Conservation (phyloP, 1,284 basidiomycete genomes). For the Apiotrichum laibachii region DNA sequence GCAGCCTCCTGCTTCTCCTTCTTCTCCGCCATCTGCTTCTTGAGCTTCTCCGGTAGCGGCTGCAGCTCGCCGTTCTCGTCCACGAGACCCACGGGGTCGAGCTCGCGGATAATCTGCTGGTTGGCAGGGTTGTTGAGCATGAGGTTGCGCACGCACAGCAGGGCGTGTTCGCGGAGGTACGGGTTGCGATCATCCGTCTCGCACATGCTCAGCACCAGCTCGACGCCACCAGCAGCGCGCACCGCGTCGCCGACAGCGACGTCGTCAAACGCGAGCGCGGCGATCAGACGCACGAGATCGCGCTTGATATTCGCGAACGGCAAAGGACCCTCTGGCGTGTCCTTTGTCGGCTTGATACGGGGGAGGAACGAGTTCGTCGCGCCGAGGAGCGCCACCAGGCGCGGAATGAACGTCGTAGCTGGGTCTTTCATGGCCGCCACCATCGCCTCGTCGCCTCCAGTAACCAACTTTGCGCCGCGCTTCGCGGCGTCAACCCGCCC, state of each 20-base stretch:
- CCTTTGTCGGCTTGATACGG: conserved; percentile 59
- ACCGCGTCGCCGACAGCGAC: conserved; percentile 68
- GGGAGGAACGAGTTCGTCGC: conserved; percentile 71
- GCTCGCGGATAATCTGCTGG: conserved; percentile 69
- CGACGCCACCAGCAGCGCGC: conserved; percentile 67
- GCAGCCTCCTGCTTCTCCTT: background rate
- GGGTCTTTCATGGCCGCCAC: conserved; percentile 28
- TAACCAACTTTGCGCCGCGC: background rate
- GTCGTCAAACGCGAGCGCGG: conserved; percentile 65
- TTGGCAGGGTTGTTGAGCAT: conserved; percentile 72
- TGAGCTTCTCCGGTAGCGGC: conserved; percentile 51
- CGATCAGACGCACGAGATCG: conserved; percentile 73
- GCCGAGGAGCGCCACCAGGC: conserved; percentile 64
- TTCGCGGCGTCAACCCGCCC: conserved; percentile 5
- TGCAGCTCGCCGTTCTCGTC: conserved; percentile 61
- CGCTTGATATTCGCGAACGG: conserved; percentile 64
- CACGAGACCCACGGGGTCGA: conserved; percentile 59
- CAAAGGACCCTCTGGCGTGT: conserved; percentile 48
- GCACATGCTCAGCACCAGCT: conserved; percentile 77
- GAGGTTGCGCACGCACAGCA: conserved; percentile 75
- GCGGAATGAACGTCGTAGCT: conserved; percentile 58
- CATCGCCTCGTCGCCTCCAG: conserved; percentile 28
- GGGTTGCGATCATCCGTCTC: conserved; percentile 85
- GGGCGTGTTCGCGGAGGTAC: conserved; percentile 83
- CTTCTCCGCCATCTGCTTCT: conserved; percentile 18